Evolutionary conservation across 2,329 filamentous ascomycete species (phyloP).

Genomic region (Tolypocladium sp.): DNA sequence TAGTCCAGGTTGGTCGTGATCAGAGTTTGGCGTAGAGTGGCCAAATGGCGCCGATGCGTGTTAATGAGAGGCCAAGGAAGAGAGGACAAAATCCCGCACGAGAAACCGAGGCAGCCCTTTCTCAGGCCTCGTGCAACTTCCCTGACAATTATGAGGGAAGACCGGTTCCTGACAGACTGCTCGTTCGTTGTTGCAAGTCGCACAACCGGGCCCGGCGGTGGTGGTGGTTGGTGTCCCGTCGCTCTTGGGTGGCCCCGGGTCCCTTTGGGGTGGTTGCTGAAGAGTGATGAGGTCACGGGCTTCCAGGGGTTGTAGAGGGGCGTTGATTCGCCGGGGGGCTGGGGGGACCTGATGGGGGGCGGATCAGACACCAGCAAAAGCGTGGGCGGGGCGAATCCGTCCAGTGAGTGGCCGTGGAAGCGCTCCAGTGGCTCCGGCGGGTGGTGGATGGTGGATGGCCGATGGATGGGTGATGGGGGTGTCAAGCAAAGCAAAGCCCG

Average conservation of each 20-base stretch:
- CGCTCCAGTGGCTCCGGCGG: not conserved
- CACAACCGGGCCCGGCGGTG: not conserved
- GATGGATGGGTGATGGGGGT: not conserved
- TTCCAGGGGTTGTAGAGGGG: slow-evolving; percentile 4
- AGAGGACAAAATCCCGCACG: not conserved
- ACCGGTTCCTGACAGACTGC: not conserved
- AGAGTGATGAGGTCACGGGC: slow-evolving; percentile 17
- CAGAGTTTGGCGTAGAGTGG: not conserved
- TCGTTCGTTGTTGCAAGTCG: not conserved
- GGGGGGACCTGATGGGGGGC: not conserved
- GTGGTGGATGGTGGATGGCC: not conserved
- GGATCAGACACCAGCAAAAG: slow-evolving; percentile 3
- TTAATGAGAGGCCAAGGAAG: not conserved
- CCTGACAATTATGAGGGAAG: not conserved
- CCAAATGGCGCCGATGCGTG: not conserved
- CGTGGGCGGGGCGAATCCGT: slow-evolving; percentile 2
- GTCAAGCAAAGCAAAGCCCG: not conserved
- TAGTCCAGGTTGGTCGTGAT: not conserved
- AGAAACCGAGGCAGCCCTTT: not conserved
- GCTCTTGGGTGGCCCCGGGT: not conserved
- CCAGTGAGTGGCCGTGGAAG: slow-evolving; percentile 1
- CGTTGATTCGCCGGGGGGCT: not conserved
- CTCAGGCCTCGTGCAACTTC: not conserved
- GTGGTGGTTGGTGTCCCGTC: slow-evolving; percentile 4
- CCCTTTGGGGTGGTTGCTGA: slow-evolving; percentile 3